Evolutionary conservation across 2,329 filamentous ascomycete species (phyloP), one percentile per base, ranked within the genome.

Genomic region (Trichocomaceae sp.): DNA sequence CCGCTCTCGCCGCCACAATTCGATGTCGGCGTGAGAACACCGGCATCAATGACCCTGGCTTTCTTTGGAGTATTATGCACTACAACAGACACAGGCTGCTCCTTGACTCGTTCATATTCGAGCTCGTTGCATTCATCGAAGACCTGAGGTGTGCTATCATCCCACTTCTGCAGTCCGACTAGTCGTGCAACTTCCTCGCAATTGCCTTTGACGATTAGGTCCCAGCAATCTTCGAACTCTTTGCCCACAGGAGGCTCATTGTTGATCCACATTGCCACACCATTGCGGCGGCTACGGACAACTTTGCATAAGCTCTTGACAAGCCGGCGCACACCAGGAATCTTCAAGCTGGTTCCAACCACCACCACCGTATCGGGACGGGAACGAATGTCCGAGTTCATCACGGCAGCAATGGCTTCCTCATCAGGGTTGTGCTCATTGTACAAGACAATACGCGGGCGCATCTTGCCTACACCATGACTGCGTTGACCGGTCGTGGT

Each of bases 341-440:
- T 91, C 69, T 97, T 97, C 63, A 99, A 76, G 56, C 89, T 96
- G 2, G 93, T 99, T 51, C 93, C 93, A 8, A 96, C 93, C 26
- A 99, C 93, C 61, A 99, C 84, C 23, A 99, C 82, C 17, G 91
- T 91, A 69, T 97, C 93, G 0, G 93, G 92, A 37, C 90, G 82
- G 42, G 86, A 82, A 58, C 90, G 87, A 56, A 97, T 76, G 68
- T 99, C 93, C 4, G 91, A 86, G 60, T 84, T 84, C 50, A 91
- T 90, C 41, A 96, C 91, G 20, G 88, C 88, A 44, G 92, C 91
- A 68, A 99, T 99, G 13, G 93, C 92, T 63, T 96, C 92, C 62
- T 93, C 90, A 61, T 99, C 93, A 0, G 93, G 93, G 67, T 97
- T 96, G 69, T 89, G 87, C 70, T 99, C 93, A 68, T 97, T 96